phyloP scores from a whole-genome alignment of 805 yeast species.

The Saccharomycopsis fodiens region DNA sequence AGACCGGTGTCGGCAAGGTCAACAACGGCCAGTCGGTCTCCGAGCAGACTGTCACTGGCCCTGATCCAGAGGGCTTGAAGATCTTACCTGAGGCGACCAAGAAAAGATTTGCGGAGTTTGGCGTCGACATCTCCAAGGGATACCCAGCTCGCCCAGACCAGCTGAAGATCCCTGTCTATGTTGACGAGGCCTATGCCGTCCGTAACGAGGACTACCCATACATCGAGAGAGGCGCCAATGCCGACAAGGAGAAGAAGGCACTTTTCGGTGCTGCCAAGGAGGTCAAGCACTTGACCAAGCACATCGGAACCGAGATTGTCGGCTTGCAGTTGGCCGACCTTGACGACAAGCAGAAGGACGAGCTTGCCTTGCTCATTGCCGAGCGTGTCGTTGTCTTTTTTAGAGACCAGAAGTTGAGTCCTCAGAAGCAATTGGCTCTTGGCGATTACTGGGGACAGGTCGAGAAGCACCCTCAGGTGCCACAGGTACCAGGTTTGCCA shows the following conservation, averaged over 20 bases:
- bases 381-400: constrained; percentile 43
- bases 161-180: constrained; percentile 30
- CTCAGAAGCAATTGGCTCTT: constrained; percentile 35
- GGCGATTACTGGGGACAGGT: constrained; percentile 41
- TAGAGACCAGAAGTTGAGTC: constrained; percentile 39
- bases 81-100: constrained; percentile 23
- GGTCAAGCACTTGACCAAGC: constrained; percentile 35
- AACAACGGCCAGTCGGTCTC: not conserved
- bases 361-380: constrained; percentile 38
- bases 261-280: constrained; percentile 34
- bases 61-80: constrained; percentile 19
- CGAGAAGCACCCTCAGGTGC: constrained; percentile 33
- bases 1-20: not conserved
- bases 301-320: constrained; percentile 41
- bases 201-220: constrained; percentile 31
- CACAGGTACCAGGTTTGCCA: constrained; percentile 29
- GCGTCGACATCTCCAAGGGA: constrained; percentile 33
- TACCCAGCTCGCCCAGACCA: constrained; percentile 32
- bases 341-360: constrained; percentile 36
- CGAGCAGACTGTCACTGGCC: constrained; percentile 10
- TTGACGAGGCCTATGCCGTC: constrained; percentile 33
- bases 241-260: constrained; percentile 33
- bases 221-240: constrained; percentile 29
- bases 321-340: constrained; percentile 37
- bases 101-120: constrained; percentile 28